These are phyloP conservation scores for Arctostaphylos glauca DNA, from an alignment of 148 eudicot species.

Conservation along the genomic window DNA sequence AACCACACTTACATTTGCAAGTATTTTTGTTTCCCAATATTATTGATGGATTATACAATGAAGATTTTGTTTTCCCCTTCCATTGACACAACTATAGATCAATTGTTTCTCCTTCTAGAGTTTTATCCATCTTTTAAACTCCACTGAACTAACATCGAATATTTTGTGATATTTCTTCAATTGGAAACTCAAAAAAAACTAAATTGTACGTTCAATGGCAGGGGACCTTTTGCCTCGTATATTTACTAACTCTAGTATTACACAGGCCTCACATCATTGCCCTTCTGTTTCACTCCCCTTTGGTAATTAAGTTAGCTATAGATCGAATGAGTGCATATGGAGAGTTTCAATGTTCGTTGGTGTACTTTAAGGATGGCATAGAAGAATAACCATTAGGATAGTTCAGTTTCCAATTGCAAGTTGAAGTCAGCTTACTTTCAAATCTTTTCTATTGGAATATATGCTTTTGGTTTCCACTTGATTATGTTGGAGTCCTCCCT, in stretches of 20 bases:
- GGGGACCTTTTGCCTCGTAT: background rate
- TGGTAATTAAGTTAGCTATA: background rate
- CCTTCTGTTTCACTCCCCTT: background rate
- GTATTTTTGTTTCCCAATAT: too few relatives aligned
- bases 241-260: background rate
- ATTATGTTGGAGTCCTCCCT: too few relatives aligned
- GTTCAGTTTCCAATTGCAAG: background rate
- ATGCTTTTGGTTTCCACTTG: background rate
- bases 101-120: background rate
- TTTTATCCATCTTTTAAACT: background rate
- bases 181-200: background rate
- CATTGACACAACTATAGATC: background rate
- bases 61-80: background rate
- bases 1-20: too few relatives aligned
- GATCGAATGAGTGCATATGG: background rate
- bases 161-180: background rate
- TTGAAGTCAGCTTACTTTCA: background rate
- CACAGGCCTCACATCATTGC: too few relatives aligned
- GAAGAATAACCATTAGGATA: background rate
- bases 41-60: too few relatives aligned
- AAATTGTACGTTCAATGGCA: background rate
- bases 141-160: background rate
- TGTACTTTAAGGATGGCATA: background rate
- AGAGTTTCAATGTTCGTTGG: background rate
- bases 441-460: background rate